phyloP scores from a whole-genome alignment of 2,329 filamentous ascomycete genomes.

The Tolypocladium tundrense region DNA sequence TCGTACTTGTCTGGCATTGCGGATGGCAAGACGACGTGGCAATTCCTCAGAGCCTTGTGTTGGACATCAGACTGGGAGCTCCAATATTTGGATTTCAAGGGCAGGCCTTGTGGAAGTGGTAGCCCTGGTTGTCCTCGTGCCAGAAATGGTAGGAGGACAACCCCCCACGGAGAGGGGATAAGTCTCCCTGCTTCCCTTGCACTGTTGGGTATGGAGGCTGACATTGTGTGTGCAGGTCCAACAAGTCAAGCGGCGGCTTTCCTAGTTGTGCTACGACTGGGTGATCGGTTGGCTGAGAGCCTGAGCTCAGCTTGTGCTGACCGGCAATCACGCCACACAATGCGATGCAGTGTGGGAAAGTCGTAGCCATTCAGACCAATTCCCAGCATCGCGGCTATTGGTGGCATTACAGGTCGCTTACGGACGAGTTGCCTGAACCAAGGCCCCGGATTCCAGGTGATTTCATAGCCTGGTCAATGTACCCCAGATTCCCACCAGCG shows the following conservation, averaged over 20 bases:
- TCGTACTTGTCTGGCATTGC: conserved; percentile 66
- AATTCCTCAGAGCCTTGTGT: conserved; percentile 1
- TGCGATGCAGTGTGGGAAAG: background rate
- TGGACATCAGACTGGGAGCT: conserved; percentile 3
- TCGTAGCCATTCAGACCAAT: background rate
- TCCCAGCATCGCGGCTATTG: no score
- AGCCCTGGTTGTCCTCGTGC: conserved; percentile 39
- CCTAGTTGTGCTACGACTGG: background rate
- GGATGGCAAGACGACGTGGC: background rate
- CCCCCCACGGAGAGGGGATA: conserved; percentile 40
- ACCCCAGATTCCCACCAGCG: background rate
- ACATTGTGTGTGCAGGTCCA: conserved; percentile 13
- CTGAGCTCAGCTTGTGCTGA: background rate
- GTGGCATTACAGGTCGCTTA: background rate
- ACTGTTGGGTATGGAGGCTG: conserved; percentile 11
- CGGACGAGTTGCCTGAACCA: background rate
- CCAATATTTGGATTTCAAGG: conserved; percentile 17
- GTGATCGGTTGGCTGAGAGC: background rate
- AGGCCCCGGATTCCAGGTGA: background rate
- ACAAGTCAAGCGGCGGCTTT: background rate
- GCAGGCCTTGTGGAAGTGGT: conserved; percentile 25
- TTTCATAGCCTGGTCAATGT: background rate
- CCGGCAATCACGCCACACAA: background rate
- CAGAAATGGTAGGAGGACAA: conserved; percentile 40
- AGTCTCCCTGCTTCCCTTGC: conserved; percentile 22